A percentile compares a stretch with the other conserved stretches of the same genome.
phyloP scores from a whole-genome alignment of 352 stramenopile species.

The Globisporangium rhizosaccharum region DNA sequence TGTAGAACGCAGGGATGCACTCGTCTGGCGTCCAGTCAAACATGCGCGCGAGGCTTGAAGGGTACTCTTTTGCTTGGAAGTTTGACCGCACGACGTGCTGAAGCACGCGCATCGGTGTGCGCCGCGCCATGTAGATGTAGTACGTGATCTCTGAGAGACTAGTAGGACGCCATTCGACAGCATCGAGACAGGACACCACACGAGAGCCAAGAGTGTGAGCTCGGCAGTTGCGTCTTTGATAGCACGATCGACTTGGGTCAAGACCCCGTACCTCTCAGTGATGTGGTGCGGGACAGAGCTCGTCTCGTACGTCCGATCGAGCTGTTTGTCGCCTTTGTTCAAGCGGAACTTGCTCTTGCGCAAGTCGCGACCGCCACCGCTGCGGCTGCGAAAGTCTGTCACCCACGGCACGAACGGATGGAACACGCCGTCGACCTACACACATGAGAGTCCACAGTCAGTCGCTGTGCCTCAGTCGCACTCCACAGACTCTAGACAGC shows the following conservation, averaged over 20 bases:
- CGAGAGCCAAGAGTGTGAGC: not conserved
- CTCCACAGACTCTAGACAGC: not conserved
- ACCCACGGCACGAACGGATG: slow-evolving; percentile 96
- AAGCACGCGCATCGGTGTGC: slow-evolving; percentile 84
- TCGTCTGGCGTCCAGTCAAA: slow-evolving; percentile 95
- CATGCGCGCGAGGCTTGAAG: slow-evolving; percentile 83
- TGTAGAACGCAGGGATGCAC: slow-evolving; percentile 95
- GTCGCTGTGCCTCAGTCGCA: not conserved
- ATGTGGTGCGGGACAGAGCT: slow-evolving; percentile 91
- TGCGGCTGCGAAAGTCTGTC: slow-evolving; percentile 77
- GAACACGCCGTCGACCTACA: slow-evolving; percentile 65
- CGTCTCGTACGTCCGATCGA: slow-evolving; percentile 88
- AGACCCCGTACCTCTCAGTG: slow-evolving; percentile 68
- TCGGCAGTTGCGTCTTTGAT: too few relatives aligned
- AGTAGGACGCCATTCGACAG: not conserved
- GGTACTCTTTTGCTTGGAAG: slow-evolving; percentile 94
- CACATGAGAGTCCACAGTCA: not conserved
- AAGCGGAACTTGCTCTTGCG: slow-evolving; percentile 93
- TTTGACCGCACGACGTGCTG: slow-evolving; percentile 84
- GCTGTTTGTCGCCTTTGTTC: slow-evolving; percentile 91
- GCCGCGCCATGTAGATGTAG: slow-evolving; percentile 93
- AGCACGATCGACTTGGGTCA: not conserved
- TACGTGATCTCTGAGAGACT: slow-evolving; percentile 93
- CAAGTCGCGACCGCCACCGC: slow-evolving; percentile 83
- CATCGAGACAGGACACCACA: too few relatives aligned